Percentiles rank a stretch among this genome's conserved stretches.
These are phyloP conservation scores for Carex cristatella DNA, from an alignment of 176 grass and related monocot genomes.

Conservation along the genomic window DNA sequence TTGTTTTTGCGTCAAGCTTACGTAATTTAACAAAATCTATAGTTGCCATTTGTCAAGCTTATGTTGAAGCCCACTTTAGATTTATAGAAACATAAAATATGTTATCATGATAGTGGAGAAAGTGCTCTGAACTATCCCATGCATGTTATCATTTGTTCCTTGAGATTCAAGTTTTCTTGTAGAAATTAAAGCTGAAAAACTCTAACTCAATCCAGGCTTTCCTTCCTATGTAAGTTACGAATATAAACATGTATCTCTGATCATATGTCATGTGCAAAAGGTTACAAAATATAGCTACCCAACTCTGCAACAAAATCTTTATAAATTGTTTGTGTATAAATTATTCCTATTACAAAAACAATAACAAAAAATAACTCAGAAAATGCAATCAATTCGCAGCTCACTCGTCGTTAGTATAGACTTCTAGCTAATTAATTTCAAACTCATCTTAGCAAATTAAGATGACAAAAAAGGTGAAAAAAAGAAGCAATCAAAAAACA, in stretches of 20 bases:
- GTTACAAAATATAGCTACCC: background rate
- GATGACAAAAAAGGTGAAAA: background rate
- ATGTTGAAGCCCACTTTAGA: background rate
- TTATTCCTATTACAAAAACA: background rate
- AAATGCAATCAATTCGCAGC: constrained; percentile 8
- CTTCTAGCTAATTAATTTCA: background rate
- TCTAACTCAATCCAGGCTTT: background rate
- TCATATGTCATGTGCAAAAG: constrained; percentile 10
- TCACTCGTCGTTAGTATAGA: background rate
- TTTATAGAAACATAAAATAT: background rate
- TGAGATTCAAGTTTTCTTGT: constrained; percentile 5
- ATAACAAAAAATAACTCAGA: background rate
- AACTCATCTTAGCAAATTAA: background rate
- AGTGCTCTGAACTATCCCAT: constrained; percentile 7
- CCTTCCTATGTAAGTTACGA: constrained; percentile 17
- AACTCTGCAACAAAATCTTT: background rate
- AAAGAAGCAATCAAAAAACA: background rate
- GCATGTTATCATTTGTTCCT: constrained; percentile 7
- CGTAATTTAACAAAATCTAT: background rate
- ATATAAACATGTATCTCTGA: constrained; percentile 9
- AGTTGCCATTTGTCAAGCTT: constrained; percentile 2
- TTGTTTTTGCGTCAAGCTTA: background rate
- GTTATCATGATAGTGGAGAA: background rate
- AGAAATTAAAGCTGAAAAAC: background rate
- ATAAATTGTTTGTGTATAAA: background rate